Evolutionary conservation across 257 asterid species (phyloP).

Genomic region (Lycium barbarum): DNA sequence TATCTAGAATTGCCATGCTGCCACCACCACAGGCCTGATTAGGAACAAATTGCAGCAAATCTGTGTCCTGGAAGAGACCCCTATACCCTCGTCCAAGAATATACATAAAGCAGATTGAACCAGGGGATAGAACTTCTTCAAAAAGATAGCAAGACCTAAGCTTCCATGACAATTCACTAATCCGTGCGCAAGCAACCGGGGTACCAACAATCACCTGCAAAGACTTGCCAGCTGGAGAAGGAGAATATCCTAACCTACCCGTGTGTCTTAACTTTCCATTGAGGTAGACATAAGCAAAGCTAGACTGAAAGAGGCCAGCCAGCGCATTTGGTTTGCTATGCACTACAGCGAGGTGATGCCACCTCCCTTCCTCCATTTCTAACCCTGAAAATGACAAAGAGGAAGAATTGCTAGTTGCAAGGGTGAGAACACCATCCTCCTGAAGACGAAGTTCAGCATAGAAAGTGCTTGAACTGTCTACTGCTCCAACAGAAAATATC

Average conservation of each 20-base stretch:
- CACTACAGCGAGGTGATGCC: constrained; percentile 99
- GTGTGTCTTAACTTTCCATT: constrained; percentile 94
- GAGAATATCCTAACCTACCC: constrained; percentile 96
- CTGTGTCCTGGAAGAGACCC: constrained; percentile 94
- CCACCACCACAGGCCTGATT: constrained; percentile 99
- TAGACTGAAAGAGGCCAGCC: constrained; percentile 98
- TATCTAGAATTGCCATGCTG: constrained; percentile 96
- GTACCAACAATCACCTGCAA: constrained; percentile 97
- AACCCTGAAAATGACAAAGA: constrained; percentile 85
- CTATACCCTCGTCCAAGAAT: constrained; percentile 94
- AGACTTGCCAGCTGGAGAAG: constrained; percentile 91
- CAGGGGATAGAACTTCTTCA: constrained; percentile 98
- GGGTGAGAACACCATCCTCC: constrained; percentile 89
- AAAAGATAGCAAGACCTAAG: constrained; percentile 95
- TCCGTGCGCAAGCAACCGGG: constrained; percentile 76
- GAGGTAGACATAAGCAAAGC: constrained; percentile 92
- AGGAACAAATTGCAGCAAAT: constrained; percentile 90
- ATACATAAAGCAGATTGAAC: constrained; percentile 96
- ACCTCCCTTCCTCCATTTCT: constrained; percentile 97
- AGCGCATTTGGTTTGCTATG: constrained; percentile 99
- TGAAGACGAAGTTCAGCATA: constrained; percentile 88
- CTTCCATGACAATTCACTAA: constrained; percentile 89
- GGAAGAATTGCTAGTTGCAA: constrained; percentile 93
- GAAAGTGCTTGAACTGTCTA: constrained; percentile 68
- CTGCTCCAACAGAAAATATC: constrained; percentile 89